Evolutionary conservation across 2,329 filamentous ascomycete genomes (phyloP).

Genomic region (Colletotrichum sp.): DNA sequence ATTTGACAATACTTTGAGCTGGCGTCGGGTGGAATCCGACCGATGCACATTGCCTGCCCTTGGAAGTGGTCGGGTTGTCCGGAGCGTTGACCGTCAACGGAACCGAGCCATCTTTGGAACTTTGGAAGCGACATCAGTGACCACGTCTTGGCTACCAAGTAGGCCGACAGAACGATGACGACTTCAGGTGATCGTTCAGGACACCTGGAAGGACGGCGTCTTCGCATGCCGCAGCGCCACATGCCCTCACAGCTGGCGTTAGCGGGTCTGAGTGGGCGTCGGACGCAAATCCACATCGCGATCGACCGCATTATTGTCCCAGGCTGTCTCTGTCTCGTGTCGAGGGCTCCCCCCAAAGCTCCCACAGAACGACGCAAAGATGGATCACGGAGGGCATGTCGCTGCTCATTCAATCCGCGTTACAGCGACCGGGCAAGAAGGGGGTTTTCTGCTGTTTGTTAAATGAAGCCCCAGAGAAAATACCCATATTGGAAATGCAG

Average conservation of each 20-base stretch:
- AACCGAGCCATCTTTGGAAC: not conserved
- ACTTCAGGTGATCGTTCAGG: not conserved
- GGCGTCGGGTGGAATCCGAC: not conserved
- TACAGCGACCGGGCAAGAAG: not conserved
- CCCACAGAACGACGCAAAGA: not conserved
- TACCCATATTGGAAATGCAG: conserved; percentile 15
- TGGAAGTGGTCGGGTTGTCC: not conserved
- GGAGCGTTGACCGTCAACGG: not conserved
- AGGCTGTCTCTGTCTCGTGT: not conserved
- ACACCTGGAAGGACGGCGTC: not conserved
- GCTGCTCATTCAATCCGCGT: not conserved
- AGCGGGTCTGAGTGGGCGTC: not conserved
- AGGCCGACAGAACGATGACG: not conserved
- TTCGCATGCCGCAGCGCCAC: not conserved
- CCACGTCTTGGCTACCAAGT: not conserved
- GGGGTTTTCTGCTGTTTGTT: not conserved
- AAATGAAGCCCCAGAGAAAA: conserved; percentile 1
- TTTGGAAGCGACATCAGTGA: not conserved
- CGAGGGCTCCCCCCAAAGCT: not conserved
- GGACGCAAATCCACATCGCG: not conserved
- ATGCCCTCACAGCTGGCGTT: not conserved
- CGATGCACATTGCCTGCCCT: not conserved
- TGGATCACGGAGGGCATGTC: not conserved
- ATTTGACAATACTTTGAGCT: not conserved
- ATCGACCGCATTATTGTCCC: not conserved